These are phyloP conservation scores for Plicaturopsis crispa DNA, from an alignment of 768 basidiomycete genomes.

Conservation along the genomic window DNA sequence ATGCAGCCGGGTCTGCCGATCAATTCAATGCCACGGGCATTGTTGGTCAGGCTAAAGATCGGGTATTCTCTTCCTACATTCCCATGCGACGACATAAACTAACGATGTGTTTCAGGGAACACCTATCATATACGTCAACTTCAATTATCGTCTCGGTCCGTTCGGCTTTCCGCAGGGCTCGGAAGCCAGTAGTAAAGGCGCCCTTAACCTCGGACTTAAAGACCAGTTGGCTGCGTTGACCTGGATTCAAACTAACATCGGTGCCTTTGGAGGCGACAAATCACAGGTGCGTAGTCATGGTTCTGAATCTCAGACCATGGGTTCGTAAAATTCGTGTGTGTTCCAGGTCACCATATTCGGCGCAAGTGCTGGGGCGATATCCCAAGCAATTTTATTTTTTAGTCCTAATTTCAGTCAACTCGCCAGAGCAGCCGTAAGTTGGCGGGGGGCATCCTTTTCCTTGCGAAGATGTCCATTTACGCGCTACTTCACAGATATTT, in stretches of 20 bases:
- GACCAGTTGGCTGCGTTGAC: constrained; percentile 37
- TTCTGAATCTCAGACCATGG: no score
- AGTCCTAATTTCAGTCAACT: no score
- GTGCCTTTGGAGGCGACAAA: constrained; percentile 51
- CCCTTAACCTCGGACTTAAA: constrained; percentile 37
- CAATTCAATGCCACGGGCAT: not conserved
- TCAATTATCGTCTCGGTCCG: constrained; percentile 44
- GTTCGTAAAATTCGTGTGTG: no score
- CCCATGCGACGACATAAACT: no score
- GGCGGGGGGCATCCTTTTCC: no score
- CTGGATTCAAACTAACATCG: constrained; percentile 58
- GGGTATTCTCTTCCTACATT: not conserved
- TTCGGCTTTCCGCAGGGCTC: constrained; percentile 39
- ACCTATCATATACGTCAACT: constrained; percentile 38
- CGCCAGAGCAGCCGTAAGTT: no score
- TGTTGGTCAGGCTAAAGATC: not conserved
- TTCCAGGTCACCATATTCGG: no score
- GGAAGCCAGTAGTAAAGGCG: constrained; percentile 29
- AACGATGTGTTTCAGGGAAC: constrained; percentile 16
- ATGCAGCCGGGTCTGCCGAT: not conserved
- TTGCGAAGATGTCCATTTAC: not conserved
- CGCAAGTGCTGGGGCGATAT: no score
- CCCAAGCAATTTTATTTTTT: no score
- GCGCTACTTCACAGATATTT: constrained; percentile 27
- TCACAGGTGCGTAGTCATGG: constrained; percentile 30